A percentile compares a stretch with the other conserved stretches of the same genome.
Conservation (phyloP, 179 eudicot genomes). For the Actinidia arguta region DNA sequence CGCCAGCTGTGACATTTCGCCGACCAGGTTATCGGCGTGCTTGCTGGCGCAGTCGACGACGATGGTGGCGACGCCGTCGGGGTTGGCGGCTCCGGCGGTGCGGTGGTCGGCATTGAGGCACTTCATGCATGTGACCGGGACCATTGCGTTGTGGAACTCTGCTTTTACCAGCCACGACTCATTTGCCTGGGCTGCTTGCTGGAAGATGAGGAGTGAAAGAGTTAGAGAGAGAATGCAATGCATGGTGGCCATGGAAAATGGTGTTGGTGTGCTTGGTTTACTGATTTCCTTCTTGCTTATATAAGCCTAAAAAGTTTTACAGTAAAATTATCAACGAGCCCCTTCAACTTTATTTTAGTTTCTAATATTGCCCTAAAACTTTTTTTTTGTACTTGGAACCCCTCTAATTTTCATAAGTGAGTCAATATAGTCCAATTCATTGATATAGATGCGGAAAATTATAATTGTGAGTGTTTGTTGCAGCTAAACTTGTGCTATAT, state of each 20-base stretch:
- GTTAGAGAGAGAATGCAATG: background rate
- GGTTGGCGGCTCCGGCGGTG: background rate
- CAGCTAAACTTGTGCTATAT: too few relatives aligned
- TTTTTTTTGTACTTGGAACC: too few relatives aligned
- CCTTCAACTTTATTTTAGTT: too few relatives aligned
- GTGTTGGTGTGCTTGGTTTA: background rate
- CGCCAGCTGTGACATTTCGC: background rate
- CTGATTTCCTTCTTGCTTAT: background rate
- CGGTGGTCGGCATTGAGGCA: constrained; percentile 17
- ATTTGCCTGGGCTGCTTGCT: constrained; percentile 11
- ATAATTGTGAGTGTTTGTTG: too few relatives aligned
- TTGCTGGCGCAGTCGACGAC: background rate
- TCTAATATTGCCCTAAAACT: too few relatives aligned
- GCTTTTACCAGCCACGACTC: constrained; percentile 8
- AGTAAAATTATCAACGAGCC: too few relatives aligned
- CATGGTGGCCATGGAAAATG: constrained; percentile 14
- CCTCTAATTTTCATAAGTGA: too few relatives aligned
- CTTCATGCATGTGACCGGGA: constrained; percentile 15
- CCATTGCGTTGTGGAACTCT: background rate
- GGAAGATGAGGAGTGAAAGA: background rate
- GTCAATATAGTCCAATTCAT: too few relatives aligned
- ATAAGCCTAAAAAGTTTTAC: too few relatives aligned
- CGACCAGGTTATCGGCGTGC: background rate
- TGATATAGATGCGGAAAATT: too few relatives aligned
- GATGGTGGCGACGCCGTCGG: constrained; percentile 7